These are phyloP conservation scores for Alternaria sp. DNA, from an alignment of 2,329 filamentous ascomycete genomes.

Conservation along the genomic window DNA sequence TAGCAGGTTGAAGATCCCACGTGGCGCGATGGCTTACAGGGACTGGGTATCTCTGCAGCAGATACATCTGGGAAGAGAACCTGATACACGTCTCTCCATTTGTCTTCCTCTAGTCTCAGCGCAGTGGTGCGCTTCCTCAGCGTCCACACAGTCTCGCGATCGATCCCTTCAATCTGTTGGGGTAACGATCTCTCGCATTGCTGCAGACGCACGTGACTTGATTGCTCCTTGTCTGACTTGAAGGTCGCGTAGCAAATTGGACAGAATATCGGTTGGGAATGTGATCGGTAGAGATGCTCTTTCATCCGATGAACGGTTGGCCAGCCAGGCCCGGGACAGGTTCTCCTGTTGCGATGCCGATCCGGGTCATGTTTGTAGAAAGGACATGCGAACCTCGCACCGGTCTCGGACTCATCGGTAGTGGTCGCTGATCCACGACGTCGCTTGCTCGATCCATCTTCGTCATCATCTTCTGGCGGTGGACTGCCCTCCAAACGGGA, in stretches of 20 bases:
- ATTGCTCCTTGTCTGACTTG: conserved; percentile 40
- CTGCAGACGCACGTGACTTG: conserved; percentile 40
- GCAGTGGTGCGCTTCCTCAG: conserved; percentile 46
- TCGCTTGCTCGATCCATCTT: conserved; percentile 33
- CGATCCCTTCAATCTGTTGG: conserved; percentile 48
- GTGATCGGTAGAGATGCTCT: conserved; percentile 51
- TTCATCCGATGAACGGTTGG: conserved; percentile 52
- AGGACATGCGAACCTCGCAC: conserved; percentile 48
- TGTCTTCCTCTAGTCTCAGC: conserved; percentile 42
- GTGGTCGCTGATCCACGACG: conserved; percentile 33
- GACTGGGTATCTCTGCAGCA: conserved; percentile 40
- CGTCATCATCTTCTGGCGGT: conserved; percentile 29
- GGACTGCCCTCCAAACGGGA: conserved; percentile 23
- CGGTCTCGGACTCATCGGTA: conserved; percentile 33
- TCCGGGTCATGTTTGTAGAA: conserved; percentile 51
- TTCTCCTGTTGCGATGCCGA: conserved; percentile 44
- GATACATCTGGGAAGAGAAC: conserved; percentile 46
- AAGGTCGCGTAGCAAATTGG: conserved; percentile 49
- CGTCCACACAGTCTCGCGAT: conserved; percentile 44
- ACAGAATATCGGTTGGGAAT: conserved; percentile 48
- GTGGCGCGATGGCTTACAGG: conserved; percentile 37
- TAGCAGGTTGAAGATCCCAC: not conserved
- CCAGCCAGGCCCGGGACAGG: conserved; percentile 50
- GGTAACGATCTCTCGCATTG: conserved; percentile 29
- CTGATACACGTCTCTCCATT: conserved; percentile 50